Conservation (phyloP, 495 filamentous ascomycete species). For the Copromyces sp. region DNA sequence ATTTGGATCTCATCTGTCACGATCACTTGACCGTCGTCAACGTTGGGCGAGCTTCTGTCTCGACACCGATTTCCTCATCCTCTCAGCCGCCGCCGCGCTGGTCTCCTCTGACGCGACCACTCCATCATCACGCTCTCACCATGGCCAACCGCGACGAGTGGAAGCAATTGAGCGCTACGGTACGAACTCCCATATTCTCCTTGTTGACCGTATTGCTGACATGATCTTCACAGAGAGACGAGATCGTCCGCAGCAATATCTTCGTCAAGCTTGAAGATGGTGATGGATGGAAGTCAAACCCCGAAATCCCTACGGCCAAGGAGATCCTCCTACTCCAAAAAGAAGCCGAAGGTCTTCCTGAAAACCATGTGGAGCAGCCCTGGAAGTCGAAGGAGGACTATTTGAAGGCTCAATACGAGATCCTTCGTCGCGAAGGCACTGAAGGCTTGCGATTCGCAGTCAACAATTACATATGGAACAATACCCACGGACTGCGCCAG, state of each 20-base stretch:
- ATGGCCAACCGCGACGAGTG: neutral
- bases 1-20: neutral
- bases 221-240: neutral
- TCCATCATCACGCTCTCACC: neutral
- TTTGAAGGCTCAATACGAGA: conserved; percentile 51
- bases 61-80: neutral
- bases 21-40: neutral
- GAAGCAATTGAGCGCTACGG: neutral
- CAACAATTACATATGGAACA: conserved; percentile 6
- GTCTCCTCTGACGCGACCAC: neutral
- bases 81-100: neutral
- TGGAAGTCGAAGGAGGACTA: conserved; percentile 43
- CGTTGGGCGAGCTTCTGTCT: neutral
- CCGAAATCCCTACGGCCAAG: conserved; percentile 34
- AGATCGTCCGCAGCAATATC: conserved; percentile 21
- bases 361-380: conserved; percentile 25
- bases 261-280: conserved; percentile 11
- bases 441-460: conserved; percentile 52
- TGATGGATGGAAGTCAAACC: conserved; percentile 30
- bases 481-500: neutral
- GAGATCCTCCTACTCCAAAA: conserved; percentile 27
- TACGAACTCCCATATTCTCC: neutral
- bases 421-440: conserved; percentile 55
- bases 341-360: conserved; percentile 25
- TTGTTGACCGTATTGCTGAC: neutral